phyloP scores from a whole-genome alignment of 768 basidiomycete genomes.

The Leccinum ochraceum region DNA sequence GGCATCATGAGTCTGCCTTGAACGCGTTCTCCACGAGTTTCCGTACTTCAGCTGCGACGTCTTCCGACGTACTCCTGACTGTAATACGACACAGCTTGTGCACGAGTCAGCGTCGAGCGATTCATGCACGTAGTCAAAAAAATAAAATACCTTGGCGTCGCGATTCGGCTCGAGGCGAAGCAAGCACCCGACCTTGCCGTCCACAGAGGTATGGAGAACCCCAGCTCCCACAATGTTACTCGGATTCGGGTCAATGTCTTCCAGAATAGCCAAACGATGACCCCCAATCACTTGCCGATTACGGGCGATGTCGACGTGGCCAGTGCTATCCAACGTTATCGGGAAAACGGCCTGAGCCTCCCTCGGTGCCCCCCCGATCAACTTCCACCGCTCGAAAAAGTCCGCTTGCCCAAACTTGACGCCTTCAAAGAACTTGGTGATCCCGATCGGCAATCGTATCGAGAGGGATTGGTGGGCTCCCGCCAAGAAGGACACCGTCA shows the following conservation, averaged over 20 bases:
- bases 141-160: conserved; percentile 79
- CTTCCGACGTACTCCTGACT: conserved; percentile 92
- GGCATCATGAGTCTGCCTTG: conserved; percentile 21
- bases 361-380: conserved; percentile 93
- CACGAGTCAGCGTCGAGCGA: not conserved
- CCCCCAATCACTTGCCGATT: conserved; percentile 80
- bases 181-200: conserved; percentile 95
- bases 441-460: conserved; percentile 79
- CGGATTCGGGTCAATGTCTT: conserved; percentile 92
- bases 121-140: not conserved
- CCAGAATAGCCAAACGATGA: conserved; percentile 71
- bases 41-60: conserved; percentile 74
- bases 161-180: conserved; percentile 92
- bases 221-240: conserved; percentile 93
- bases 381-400: conserved; percentile 98
- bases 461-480: conserved; percentile 88
- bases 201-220: conserved; percentile 88
- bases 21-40: conserved; percentile 47
- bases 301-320: conserved; percentile 70
- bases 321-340: too few species aligned
- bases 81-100: conserved; percentile 87
- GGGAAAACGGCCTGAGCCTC: too few species aligned
- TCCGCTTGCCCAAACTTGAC: conserved; percentile 81
- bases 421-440: conserved; percentile 93
- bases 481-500: conserved; percentile 88